Percentiles rank a stretch among this genome's conserved stretches.
Conservation (phyloP, 1,139 yeast species). For the Hemisphaericaspora xylanilytica region DNA sequence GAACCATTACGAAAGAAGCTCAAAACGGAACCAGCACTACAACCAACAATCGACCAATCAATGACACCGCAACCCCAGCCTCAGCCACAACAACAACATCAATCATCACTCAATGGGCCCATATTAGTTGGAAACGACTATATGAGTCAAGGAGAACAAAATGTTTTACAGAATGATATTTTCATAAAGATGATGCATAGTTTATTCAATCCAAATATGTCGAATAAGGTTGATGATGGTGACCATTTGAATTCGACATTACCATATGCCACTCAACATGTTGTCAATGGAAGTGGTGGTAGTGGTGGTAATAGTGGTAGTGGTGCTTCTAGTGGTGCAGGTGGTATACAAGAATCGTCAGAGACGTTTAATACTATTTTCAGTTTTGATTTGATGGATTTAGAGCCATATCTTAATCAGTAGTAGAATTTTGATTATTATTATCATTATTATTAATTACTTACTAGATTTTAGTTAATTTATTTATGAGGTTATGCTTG, state of each 20-base stretch:
- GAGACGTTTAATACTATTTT: slow-evolving; percentile 11
- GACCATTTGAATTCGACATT: not conserved
- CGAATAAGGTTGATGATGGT: not conserved
- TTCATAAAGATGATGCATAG: slow-evolving; percentile 11
- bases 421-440: too few relatives aligned
- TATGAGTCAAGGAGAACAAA: slow-evolving; percentile 1
- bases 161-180: slow-evolving; percentile 5
- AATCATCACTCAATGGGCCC: not conserved
- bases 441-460: too few relatives aligned
- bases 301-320: not conserved
- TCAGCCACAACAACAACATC: slow-evolving; percentile 3
- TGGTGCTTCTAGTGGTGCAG: not conserved
- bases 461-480: too few relatives aligned
- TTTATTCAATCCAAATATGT: slow-evolving; percentile 7
- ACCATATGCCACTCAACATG: not conserved
- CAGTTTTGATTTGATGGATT: slow-evolving; percentile 10
- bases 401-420: slow-evolving; percentile 7
- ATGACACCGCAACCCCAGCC: slow-evolving; percentile 2
- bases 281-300: not conserved
- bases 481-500: too few relatives aligned
- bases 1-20: slow-evolving; percentile 1
- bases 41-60: not conserved
- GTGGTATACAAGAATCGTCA: not conserved
- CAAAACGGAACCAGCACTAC: not conserved
- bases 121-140: not conserved